These are phyloP conservation scores for Vanrija sp. DNA, from an alignment of 1,284 basidiomycete species.

Conservation along the genomic window DNA sequence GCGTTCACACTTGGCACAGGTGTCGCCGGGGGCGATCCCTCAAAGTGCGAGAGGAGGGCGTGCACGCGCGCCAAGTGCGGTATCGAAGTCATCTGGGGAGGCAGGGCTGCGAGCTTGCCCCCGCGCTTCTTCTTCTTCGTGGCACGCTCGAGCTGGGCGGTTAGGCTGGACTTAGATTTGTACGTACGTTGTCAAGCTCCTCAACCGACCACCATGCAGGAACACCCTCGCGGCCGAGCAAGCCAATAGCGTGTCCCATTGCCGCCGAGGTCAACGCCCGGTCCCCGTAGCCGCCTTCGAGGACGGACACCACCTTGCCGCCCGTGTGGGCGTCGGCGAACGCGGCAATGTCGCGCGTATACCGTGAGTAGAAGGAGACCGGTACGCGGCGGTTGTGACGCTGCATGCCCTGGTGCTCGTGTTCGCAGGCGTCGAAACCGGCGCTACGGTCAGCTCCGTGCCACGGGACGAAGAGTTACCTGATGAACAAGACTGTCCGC, in stretches of 20 bases:
- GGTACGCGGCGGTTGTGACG: conserved; percentile 89
- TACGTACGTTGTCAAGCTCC: conserved; percentile 61
- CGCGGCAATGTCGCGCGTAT: conserved; percentile 66
- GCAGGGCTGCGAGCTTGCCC: conserved; percentile 53
- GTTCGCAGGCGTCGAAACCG: conserved; percentile 91
- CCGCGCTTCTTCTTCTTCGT: conserved; percentile 52
- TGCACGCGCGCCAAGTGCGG: conserved; percentile 60
- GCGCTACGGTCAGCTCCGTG: conserved; percentile 29
- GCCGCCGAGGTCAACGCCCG: conserved; percentile 75
- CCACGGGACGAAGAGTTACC: conserved; percentile 53
- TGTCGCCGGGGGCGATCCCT: conserved; percentile 23
- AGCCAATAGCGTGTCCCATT: conserved; percentile 71
- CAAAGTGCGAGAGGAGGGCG: conserved; percentile 53
- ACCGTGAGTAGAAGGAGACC: conserved; percentile 74
- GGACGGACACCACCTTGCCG: conserved; percentile 76
- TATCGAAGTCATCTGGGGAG: conserved; percentile 53
- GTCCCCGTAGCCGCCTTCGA: conserved; percentile 95
- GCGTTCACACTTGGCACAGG: conserved; percentile 9
- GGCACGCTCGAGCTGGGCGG: conserved; percentile 64
- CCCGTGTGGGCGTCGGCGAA: conserved; percentile 65
- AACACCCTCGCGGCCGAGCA: conserved; percentile 54
- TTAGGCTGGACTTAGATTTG: neutral
- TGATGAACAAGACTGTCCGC: conserved; percentile 80
- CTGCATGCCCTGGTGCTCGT: conserved; percentile 89
- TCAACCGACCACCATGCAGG: conserved; percentile 66